Base-by-base conservation (phyloP, 2,329 filamentous ascomycete genomes). In the Sporothrix pseudoabietina region DNA sequence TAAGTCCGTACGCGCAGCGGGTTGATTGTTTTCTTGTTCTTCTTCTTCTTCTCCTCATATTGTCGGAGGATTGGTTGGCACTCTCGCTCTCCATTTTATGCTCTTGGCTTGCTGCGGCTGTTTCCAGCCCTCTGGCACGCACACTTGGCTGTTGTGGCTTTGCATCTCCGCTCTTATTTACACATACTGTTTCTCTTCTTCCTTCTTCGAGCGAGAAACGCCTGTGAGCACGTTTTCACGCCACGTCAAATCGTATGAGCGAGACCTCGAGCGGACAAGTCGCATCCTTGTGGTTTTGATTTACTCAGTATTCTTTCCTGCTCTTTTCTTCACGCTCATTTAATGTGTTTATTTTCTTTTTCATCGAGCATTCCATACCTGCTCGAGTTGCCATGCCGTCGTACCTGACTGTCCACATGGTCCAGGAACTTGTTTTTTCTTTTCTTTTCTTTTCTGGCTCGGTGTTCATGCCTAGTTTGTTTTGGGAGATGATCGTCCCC, bases 81-180 rank as follows among this genome's bases (percentile, higher is more conserved):
- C 16, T 19, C 5, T 35, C 57, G 16, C 52, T n/a, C 22, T n/a
- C 22, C n/a, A 26, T 55, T 55, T 39, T 7, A 63, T 41, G 30
- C 16, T 44, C 65, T 52, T 49, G 44, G 41, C 44, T 16, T 16
- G n/a, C 3, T 54, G 49, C 49, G 66, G 66, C 47, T 69, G 66
- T 69, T 69, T 69, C 66, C 66, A 69, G 47, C 66, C 66, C 30
- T n/a, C 4, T 55, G 66, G 66, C 49, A 68, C 41, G 61, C 32
- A 44, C 47, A 26, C 39, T 66, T 14, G 39, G 35, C 44, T 49
- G 44, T 30, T 47, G 59, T 66, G n/a, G 19, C 10, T 41, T 44
- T 66, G 39, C n/a, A 41, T 44, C 22, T 41, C 3, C 10, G 9
- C 19, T 22, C 16, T 16, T 41, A 26, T 26, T 26, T 26, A 26